phyloP scores from a whole-genome alignment of 2,329 filamentous ascomycete genomes.

The Teratosphaeria gauchensis region DNA sequence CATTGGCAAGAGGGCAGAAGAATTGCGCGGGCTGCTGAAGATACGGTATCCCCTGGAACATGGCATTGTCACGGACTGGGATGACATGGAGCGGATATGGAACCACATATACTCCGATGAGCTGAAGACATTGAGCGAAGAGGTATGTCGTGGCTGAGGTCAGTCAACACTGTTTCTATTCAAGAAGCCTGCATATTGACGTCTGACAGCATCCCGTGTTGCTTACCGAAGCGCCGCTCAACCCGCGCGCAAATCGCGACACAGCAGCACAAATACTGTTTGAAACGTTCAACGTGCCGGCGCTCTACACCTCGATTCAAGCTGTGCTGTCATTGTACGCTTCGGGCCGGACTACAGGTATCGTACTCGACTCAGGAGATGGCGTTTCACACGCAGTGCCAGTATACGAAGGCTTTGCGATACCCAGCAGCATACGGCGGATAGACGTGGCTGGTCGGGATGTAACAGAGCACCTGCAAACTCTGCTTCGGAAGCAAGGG shows the following conservation, averaged over 20 bases:
- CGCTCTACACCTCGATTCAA: conserved; percentile 93
- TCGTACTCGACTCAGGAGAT: conserved; percentile 90
- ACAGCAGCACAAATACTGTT: conserved; percentile 95
- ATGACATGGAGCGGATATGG: conserved; percentile 99
- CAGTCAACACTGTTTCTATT: conserved; percentile 3
- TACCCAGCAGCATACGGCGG: conserved; percentile 86
- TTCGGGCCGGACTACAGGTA: conserved; percentile 87
- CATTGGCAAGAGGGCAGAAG: conserved; percentile 84
- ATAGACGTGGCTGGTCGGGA: conserved; percentile 95
- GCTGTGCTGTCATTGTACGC: conserved; percentile 93
- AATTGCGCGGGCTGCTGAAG: conserved; percentile 85
- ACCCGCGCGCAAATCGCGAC: conserved; percentile 90
- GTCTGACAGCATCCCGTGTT: conserved; percentile 72
- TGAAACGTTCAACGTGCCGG: conserved; percentile 97
- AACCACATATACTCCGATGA: conserved; percentile 95
- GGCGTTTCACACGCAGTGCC: conserved; percentile 95
- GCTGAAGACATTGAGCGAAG: conserved; percentile 91
- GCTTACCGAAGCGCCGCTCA: conserved; percentile 89
- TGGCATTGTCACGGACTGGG: conserved; percentile 98
- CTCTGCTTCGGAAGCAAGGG: conserved; percentile 79
- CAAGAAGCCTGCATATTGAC: conserved; percentile 2
- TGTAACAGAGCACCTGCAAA: conserved; percentile 91
- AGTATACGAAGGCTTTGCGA: conserved; percentile 95
- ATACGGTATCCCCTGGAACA: conserved; percentile 94
- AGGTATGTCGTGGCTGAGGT: conserved; percentile 46